phyloP scores from a whole-genome alignment of 2,329 filamentous ascomycete species.

The Fusarium graminum region DNA sequence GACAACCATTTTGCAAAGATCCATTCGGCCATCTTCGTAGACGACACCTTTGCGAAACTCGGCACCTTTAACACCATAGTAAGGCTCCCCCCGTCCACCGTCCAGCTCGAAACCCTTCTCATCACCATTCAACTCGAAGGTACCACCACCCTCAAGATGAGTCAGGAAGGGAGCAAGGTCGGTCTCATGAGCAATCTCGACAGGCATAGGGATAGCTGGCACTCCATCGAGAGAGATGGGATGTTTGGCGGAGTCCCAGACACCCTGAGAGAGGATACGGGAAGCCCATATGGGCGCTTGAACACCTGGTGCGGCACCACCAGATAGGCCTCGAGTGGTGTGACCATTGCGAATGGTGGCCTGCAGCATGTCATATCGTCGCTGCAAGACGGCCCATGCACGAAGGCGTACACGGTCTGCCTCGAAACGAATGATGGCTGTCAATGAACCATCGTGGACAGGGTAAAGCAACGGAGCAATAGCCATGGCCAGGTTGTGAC shows the following conservation, averaged over 20 bases:
- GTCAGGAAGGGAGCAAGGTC: conserved; percentile 54
- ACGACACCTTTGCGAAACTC: conserved; percentile 58
- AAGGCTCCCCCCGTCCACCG: conserved; percentile 55
- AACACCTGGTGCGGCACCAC: conserved; percentile 52
- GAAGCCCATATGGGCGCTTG: conserved; percentile 52
- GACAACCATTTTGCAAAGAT: conserved; percentile 68
- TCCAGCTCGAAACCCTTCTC: conserved; percentile 51
- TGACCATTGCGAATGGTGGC: conserved; percentile 53
- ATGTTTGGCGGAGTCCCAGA: conserved; percentile 51
- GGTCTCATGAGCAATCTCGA: conserved; percentile 49
- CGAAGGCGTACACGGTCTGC: conserved; percentile 55
- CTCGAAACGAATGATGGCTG: conserved; percentile 56
- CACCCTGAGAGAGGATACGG: conserved; percentile 53
- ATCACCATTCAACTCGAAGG: conserved; percentile 43
- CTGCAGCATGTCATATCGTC: conserved; percentile 52
- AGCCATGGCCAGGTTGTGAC: conserved; percentile 49
- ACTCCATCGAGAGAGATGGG: conserved; percentile 52
- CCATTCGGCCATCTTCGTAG: conserved; percentile 66
- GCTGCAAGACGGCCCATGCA: conserved; percentile 54
- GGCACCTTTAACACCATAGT: conserved; percentile 53
- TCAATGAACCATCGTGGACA: conserved; percentile 51
- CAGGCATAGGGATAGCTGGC: conserved; percentile 54
- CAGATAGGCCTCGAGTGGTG: conserved; percentile 45
- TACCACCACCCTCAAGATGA: conserved; percentile 52
- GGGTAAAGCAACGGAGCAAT: conserved; percentile 54